Conservation (phyloP, 768 basidiomycete genomes). For the Podaxis mareebaensis region DNA sequence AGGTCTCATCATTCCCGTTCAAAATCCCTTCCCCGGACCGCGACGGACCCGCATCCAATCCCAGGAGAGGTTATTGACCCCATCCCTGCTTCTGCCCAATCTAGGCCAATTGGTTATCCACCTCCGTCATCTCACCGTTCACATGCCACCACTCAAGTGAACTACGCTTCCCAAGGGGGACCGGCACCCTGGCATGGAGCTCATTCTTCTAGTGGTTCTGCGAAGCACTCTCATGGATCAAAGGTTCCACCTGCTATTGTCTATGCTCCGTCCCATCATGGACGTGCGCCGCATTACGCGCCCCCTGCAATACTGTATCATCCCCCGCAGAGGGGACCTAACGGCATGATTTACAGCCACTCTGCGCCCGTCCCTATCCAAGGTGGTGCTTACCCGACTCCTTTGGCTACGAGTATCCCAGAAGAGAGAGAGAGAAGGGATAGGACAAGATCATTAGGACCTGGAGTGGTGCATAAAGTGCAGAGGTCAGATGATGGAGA, state of each 20-base stretch:
- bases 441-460: slow-evolving; percentile 21
- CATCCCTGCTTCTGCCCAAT: slow-evolving; percentile 26
- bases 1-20: slow-evolving; percentile 36
- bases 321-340: slow-evolving; percentile 50
- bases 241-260: slow-evolving; percentile 39
- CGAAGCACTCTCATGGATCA: slow-evolving; percentile 13
- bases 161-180: slow-evolving; percentile 22
- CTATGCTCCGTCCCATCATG: slow-evolving; percentile 56
- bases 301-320: slow-evolving; percentile 63
- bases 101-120: slow-evolving; percentile 26
- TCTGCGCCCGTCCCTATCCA: slow-evolving; percentile 54
- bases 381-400: slow-evolving; percentile 30
- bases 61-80: slow-evolving; percentile 27
- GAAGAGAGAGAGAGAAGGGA: slow-evolving; percentile 28
- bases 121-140: slow-evolving; percentile 16
- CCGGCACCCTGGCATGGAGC: slow-evolving; percentile 7
- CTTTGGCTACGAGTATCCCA: slow-evolving; percentile 42
- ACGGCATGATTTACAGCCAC: slow-evolving; percentile 69
- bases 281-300: slow-evolving; percentile 50
- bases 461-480: slow-evolving; percentile 17
- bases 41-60: slow-evolving; percentile 28
- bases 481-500: slow-evolving; percentile 18
- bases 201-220: slow-evolving; percentile 7
- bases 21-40: slow-evolving; percentile 44
- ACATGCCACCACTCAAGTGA: slow-evolving; percentile 25